Conservation (phyloP, 1,284 basidiomycete genomes). For the Ustilago loliicola region DNA sequence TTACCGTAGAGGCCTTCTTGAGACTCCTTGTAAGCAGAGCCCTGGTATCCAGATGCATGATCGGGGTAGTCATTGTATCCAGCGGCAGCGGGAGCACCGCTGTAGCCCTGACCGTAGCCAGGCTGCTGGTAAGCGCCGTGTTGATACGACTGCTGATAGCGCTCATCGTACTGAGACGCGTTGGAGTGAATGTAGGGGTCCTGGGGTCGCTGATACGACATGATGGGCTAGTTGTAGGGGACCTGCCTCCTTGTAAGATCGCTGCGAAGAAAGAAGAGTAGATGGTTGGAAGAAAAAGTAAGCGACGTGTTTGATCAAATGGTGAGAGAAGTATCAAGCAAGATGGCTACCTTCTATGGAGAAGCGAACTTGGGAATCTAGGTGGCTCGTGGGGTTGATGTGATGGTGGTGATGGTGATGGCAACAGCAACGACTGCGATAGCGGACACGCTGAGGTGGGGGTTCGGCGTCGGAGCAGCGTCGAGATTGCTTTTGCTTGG, state of each 20-base stretch:
- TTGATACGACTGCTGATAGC: conserved; percentile 50
- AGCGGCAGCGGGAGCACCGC: conserved; percentile 12
- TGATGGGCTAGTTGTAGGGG: conserved; percentile 38
- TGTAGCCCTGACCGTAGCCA: conserved; percentile 24
- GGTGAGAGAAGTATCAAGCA: background rate
- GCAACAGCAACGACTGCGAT: background rate
- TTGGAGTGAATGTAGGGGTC: conserved; percentile 66
- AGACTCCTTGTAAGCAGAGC: conserved; percentile 46
- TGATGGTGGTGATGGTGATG: background rate
- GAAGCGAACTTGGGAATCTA: background rate
- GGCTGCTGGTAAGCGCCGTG: conserved; percentile 37
- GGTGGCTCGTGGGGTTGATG: background rate
- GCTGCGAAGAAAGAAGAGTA: conserved; percentile 5
- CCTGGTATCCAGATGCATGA: conserved; percentile 45
- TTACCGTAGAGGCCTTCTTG: conserved; percentile 43
- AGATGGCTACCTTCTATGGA: background rate
- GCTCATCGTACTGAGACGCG: conserved; percentile 66
- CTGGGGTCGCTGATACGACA: conserved; percentile 62
- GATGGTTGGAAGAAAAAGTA: background rate
- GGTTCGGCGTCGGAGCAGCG: background rate
- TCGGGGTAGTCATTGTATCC: conserved; percentile 56
- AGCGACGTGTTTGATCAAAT: background rate
- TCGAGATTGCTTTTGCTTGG: background rate
- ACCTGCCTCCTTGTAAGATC: conserved; percentile 25
- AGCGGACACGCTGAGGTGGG: background rate